Base-by-base conservation (phyloP, 2,329 filamentous ascomycete species). In the Hymenoscyphus repandus region DNA sequence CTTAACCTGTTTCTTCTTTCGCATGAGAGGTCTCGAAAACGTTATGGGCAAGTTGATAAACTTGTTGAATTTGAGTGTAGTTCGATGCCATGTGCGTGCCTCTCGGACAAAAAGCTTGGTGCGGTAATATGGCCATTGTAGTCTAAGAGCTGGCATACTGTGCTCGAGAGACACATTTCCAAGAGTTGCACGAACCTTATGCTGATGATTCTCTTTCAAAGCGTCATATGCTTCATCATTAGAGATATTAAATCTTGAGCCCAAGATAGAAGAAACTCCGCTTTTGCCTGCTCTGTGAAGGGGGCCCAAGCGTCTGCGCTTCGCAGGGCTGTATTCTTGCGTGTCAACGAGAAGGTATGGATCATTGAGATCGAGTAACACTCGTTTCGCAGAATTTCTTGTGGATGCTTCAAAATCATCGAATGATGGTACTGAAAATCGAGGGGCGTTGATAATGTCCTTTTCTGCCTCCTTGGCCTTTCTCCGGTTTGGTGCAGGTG, bases 181-280 rank as follows among this genome's bases (percentile, higher is more conserved):
- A 54, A 99, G 80, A 1, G 90, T 95, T 47, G 90, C 93, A 59
- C 93, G 84, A 54, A 99, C 88, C 70, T 96, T 97, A 76, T 89
- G 90, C 71, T 95, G 90, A 64, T 95, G 91, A 64, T 96, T 97
- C 69, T 96, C 90, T 70, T 97, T 97, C 40, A 99, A 79, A 53
- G 90, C 82, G 64, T 97, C 91, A 67, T 99, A 99, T 1, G 91
- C 91, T 52, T 93, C 87, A 64, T 99, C 93, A 57, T 97, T 97
- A 30, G 91, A 96, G 52, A 95, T 88, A 66, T 97, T 97, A 76
- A 96, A 99, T 38, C 92, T 85, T 59, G 86, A 81, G 34, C 81
- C 81, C 33, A 96, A 78, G 50, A 88, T 83, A 49, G 85, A 86
- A 2, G 84, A 82, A 38, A 90, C 72, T 45, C 83, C 85, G 13